Evolutionary conservation across 1,284 basidiomycete genomes (phyloP), one percentile per base, ranked within the genome.

Genomic region (Pseudozyma hubeiensis): DNA sequence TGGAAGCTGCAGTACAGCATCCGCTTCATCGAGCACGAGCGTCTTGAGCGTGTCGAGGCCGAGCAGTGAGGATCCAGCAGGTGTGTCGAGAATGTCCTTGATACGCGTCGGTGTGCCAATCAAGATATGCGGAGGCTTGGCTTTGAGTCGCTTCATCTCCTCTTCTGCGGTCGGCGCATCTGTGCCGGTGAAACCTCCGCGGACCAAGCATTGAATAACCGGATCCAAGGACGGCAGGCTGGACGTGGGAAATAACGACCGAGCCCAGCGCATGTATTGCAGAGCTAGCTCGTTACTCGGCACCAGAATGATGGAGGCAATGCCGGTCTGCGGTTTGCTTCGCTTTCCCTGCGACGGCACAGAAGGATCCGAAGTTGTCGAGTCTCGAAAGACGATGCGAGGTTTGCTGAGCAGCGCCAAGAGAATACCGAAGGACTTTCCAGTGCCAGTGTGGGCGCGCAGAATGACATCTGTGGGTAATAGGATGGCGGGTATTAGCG

Each of bases 401-500:
- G 82, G 82, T 49, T 81, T 81, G 44, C 75, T 77, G 16, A 84
- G 69, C 19, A 82, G 74, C 13, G 77, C 77, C 14, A 84, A 64
- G 5, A 84, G 69, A 43, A 83, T 54, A 19, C 70, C 80, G 17
- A 82, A 81, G 7, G 75, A 78, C 68, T 84, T 84, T 19, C 82
- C 82, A 0, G 80, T 81, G 33, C 81, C 82, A 1, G 82, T 84
- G 41, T 82, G 80, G 16, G 81, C 80, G 3, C 82, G 74, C 24
- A 82, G 35, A 10, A 84, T 70, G 43, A 84, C 64, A 49, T 84
- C 82, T 16, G 58, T 64, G 1, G 70, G 78, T 19, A 70, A 64
- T 29, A 78, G 61, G 37, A 81, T 57, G 14, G 79, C 73, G 3
- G 79, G 72, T 19, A 83, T 77, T 5, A 83, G 62, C 35, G 68